Base-by-base conservation (phyloP, 495 filamentous ascomycete species). In the Penicillium steckii region DNA sequence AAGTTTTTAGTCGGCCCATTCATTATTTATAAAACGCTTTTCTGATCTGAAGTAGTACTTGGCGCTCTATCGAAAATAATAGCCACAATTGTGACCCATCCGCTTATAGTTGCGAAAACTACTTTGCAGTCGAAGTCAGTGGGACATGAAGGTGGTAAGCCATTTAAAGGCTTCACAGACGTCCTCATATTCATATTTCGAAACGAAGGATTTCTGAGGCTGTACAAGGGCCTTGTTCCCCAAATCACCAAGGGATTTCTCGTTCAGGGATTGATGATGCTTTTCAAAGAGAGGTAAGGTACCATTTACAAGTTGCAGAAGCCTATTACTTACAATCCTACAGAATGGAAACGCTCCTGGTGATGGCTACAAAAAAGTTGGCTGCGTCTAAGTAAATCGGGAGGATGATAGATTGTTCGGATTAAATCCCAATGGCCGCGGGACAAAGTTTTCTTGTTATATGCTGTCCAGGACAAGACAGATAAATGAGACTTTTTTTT, bases 251-350 rank as follows among this genome's bases (percentile, higher is more conserved):
- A 96, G 67, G 91, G 91, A 5, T 67, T 96, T 32, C 56, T 95
- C 17, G 91, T 95, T 3, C 91, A 96, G 67, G 91, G 91, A n/a
- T 72, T 95, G 42, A 75, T 95, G 33, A 96, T 96, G 91, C 94
- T 95, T 89, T 90, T 87, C 1, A 96, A 96, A 74, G 91, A 96
- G 71, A 79, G 89, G 88, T 90, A 75, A 48, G 80, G 68, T n/a
- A 33, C 8, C 15, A 0, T 18, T 37, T 17, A 15, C 33, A 15
- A 37, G 26, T 27, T 27, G 4, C 35, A 41, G 33, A 41, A 18
- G 17, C 25, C 8, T 29, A 18, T 27, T 37, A 12, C 33, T 37
- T 15, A 37, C 33, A 19, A 15, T 17, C 22, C 44, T 25, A 6
- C 22, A 48, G n/a, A 7, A 43, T 44, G 45, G 21, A 43, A 40